These are phyloP conservation scores for Puccinia polysora DNA, from an alignment of 1,284 basidiomycete genomes.

Conservation along the genomic window DNA sequence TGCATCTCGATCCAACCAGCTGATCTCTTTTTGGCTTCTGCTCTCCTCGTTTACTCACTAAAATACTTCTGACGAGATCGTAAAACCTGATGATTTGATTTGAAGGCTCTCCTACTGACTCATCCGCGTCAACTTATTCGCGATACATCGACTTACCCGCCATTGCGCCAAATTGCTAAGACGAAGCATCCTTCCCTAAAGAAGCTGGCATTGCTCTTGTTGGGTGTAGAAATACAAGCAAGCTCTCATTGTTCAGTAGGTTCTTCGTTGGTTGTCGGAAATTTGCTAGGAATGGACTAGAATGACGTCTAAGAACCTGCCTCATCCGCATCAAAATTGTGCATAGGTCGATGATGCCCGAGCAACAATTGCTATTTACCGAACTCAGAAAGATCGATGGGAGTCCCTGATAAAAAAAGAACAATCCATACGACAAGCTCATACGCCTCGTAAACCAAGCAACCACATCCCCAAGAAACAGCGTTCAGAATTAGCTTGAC, in stretches of 20 bases:
- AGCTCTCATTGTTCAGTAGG: conserved; percentile 81
- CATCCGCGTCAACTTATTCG: conserved; percentile 74
- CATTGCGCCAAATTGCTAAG: conserved; percentile 59
- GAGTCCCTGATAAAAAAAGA: conserved; percentile 56
- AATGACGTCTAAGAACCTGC: conserved; percentile 47
- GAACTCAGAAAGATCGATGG: conserved; percentile 80
- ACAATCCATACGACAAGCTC: conserved; percentile 4
- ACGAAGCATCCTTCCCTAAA: conserved; percentile 69
- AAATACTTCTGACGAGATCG: background rate
- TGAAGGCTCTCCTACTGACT: conserved; percentile 76
- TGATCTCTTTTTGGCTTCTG: background rate
- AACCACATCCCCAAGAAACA: too few species aligned
- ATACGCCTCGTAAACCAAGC: too few species aligned
- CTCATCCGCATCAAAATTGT: background rate
- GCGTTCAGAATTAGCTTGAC: too few species aligned
- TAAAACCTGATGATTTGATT: background rate
- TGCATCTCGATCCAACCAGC: background rate
- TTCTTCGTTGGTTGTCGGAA: conserved; percentile 23
- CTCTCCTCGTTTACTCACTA: background rate
- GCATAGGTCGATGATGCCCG: conserved; percentile 82
- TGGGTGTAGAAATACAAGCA: conserved; percentile 76
- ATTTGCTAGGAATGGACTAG: conserved; percentile 44
- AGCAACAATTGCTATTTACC: conserved; percentile 91
- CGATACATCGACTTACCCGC: conserved; percentile 69
- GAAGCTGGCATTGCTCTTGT: conserved; percentile 72